Evolutionary conservation across 2,329 filamentous ascomycete species (phyloP).

Genomic region (Aspergillus japonicus): DNA sequence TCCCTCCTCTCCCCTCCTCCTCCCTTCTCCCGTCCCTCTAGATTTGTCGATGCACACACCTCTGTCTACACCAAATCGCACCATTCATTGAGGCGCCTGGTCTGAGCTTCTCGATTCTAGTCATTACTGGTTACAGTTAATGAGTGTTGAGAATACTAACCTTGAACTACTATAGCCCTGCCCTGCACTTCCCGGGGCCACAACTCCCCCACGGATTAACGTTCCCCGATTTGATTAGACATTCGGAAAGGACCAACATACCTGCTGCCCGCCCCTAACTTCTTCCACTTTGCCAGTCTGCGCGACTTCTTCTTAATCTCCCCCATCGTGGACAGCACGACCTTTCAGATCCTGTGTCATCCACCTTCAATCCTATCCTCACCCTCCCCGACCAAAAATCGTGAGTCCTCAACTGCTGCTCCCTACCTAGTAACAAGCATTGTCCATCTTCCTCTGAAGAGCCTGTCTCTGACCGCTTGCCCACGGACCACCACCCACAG

Average conservation of each 20-base stretch:
- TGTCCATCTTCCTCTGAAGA: constrained; percentile 12
- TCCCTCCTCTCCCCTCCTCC: too few species aligned
- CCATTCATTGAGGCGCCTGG: neutral
- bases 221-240: constrained; percentile 23
- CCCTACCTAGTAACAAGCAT: constrained; percentile 2
- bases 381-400: neutral
- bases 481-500: constrained; percentile 4
- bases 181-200: neutral
- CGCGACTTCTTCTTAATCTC: neutral
- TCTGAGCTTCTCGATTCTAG: neutral
- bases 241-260: constrained; percentile 22
- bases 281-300: constrained; percentile 8
- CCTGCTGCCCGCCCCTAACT: constrained; percentile 20
- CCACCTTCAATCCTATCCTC: constrained; percentile 3
- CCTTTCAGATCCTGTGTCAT: neutral
- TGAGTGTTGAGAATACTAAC: neutral
- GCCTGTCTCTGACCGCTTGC: constrained; percentile 9
- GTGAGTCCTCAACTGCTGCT: constrained; percentile 13
- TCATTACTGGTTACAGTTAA: neutral
- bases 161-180: neutral
- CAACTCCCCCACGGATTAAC: constrained; percentile 21
- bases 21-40: neutral
- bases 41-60: neutral
- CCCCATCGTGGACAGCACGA: constrained; percentile 1
- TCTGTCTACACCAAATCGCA: neutral